Base-by-base conservation (phyloP, 1,284 basidiomycete genomes). In the Agaricales sp. region DNA sequence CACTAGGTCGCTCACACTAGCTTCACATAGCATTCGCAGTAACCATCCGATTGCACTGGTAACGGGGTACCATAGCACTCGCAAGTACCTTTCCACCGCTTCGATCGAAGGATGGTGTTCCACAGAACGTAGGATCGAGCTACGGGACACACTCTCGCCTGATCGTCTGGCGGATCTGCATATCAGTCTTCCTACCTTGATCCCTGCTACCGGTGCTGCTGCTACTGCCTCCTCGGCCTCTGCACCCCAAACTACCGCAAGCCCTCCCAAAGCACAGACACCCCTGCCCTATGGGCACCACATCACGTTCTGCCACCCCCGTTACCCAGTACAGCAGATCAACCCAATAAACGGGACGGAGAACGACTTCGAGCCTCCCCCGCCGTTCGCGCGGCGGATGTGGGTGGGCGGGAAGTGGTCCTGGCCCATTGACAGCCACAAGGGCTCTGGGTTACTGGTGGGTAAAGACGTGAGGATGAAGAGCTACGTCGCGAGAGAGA, bases 401-500 rank as follows among this genome's bases (percentile, higher is more conserved):
- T 92, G 89, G 87, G 87, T 85, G 0, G 78, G 83, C 18, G 88
- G 89, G 0, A 73, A 67, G 52, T 81, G 90, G 60, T 65, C 65
- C 30, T 91, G 85, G 82, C 70, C 8, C 30, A 35, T 11, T n/a
- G 30, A 35, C 30, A 35, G n/a, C 11, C n/a, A n/a, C n/a, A n/a
- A n/a, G n/a, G n/a, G n/a, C n/a, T n/a, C n/a, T n/a, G 11, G 11
- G 8, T 35, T 35, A n/a, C 11, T 35, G 8, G 30, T 35, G 11
- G 30, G 30, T 35, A 35, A 8, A 11, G 30, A 35, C 30, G 30
- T 35, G 30, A 35, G 8, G n/a, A 35, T 35, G 30, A 8, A n/a
- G 30, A 35, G 30, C 30, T n/a, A n/a, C 11, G 30, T 11, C n/a
- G 30, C 11, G n/a, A 35, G 30, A 35, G 30, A 35, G 30, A 11